A percentile compares a stretch with the other conserved stretches of the same genome.
phyloP scores from a whole-genome alignment of 805 yeast genomes.

The Grigorovia humatica region DNA sequence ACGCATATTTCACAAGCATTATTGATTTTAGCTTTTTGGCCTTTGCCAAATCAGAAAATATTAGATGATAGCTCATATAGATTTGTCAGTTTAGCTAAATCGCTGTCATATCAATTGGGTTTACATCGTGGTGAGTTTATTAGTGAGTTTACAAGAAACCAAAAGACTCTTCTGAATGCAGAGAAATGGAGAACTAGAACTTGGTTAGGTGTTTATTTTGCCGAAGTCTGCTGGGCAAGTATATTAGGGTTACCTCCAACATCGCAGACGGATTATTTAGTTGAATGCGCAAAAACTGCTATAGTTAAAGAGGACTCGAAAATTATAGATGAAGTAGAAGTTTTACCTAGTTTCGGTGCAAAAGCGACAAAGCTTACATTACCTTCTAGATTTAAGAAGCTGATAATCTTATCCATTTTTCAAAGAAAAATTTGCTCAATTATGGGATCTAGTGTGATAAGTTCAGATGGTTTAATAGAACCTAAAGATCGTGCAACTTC shows the following conservation, averaged over 20 bases:
- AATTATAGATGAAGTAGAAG: constrained; percentile 19
- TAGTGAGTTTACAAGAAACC: constrained; percentile 82
- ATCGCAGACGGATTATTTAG: constrained; percentile 67
- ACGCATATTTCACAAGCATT: constrained; percentile 90
- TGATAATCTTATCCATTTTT: constrained; percentile 66
- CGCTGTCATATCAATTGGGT: constrained; percentile 76
- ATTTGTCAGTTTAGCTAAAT: constrained; percentile 79
- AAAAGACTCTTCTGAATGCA: constrained; percentile 78
- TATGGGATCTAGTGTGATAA: constrained; percentile 76
- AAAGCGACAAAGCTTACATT: constrained; percentile 22
- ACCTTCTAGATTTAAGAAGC: constrained; percentile 61
- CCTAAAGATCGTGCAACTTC: constrained; percentile 76
- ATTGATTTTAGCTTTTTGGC: constrained; percentile 81
- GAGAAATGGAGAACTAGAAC: constrained; percentile 91
- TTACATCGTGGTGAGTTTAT: constrained; percentile 87
- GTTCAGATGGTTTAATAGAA: constrained; percentile 84
- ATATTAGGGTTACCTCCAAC: constrained; percentile 81
- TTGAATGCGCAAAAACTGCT: constrained; percentile 71
- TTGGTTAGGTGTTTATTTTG: constrained; percentile 80
- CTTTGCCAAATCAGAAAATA: constrained; percentile 84
- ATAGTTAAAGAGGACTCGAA: constrained; percentile 17
- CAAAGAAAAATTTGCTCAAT: constrained; percentile 75
- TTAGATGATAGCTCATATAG: constrained; percentile 86
- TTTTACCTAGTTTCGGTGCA: not conserved
- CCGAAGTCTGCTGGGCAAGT: constrained; percentile 88